Evolutionary conservation across 495 filamentous ascomycete species (phyloP), one percentile per base, ranked within the genome.

Genomic region (Xylaria palmicola): DNA sequence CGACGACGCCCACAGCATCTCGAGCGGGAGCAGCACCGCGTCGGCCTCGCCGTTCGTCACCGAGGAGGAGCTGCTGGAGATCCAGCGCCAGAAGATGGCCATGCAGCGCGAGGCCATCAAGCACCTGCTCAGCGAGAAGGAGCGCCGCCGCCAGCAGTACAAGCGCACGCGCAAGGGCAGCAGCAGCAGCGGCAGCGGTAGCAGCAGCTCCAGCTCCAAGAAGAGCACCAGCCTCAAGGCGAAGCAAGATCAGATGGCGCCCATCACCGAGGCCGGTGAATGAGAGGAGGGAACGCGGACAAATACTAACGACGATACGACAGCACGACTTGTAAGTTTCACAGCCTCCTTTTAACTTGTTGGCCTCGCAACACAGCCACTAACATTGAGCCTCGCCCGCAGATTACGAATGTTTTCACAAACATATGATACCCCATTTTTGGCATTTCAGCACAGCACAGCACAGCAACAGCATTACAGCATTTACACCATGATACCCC

Each of bases 61-160:
- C 65, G 75, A 78, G 58, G 72, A 70, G 52, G 73, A 80, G 59
- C 47, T 80, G 40, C 69, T 79, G 30, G 68, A 75, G 62, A 51
- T 76, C 53, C 78, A 79, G 59, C 75, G 77, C 54, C 71, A 79
- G 62, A 74, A 72, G 65, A 68, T 71, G 45, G 72, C 71, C 52
- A 72, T 79, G 68, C 75, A 81, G 63, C 74, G 77, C 62, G 78
- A 81, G 68, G 69, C 74, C 50, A 63, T 77, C 63, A 69, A 73
- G 58, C 64, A 76, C 66, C 58, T 78, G 3, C 62, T 79, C 37
- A 69, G 29, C 66, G 79, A 81, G 74, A 80, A 81, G 74, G 78
- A 81, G 75, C 70, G 68, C 39, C 67, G 77, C 3, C 64, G 70
- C 36, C 66, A 69, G 60, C 68, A 69, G 47, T 60, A 68, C 54